Conservation (phyloP, 345 rosid species). For the Ricinus communis region DNA sequence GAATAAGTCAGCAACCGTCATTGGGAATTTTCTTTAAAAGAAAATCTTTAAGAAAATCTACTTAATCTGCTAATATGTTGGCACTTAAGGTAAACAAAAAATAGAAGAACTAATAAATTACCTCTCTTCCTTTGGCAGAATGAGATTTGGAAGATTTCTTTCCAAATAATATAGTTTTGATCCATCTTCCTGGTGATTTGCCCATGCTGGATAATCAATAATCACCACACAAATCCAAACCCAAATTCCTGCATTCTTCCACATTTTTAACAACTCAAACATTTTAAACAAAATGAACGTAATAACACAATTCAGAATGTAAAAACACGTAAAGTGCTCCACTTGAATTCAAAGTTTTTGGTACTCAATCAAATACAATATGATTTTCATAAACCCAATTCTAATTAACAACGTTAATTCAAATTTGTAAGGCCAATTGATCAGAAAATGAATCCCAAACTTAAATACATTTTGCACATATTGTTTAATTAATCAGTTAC, state of each 20-base stretch:
- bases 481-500: too few relatives aligned
- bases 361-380: background rate
- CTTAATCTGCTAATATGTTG: too few relatives aligned
- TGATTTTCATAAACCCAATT: too few relatives aligned
- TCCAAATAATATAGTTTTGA: slow-evolving; percentile 75
- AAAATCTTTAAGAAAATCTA: too few relatives aligned
- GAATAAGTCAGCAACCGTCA: too few relatives aligned
- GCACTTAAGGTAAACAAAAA: background rate
- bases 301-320: too few relatives aligned
- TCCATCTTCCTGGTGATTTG: slow-evolving; percentile 77
- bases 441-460: too few relatives aligned
- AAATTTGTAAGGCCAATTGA: too few relatives aligned
- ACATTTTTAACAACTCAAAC: background rate
- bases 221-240: slow-evolving; percentile 23
- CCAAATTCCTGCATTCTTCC: slow-evolving; percentile 22
- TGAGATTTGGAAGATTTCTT: slow-evolving; percentile 74
- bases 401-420: too few relatives aligned
- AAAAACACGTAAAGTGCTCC: background rate
- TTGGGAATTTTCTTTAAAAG: too few relatives aligned
- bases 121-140: slow-evolving; percentile 65
- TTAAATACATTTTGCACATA: too few relatives aligned
- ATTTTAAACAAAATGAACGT: background rate
- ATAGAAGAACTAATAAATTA: slow-evolving; percentile 12
- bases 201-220: slow-evolving; percentile 49
- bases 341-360: too few relatives aligned